Evolutionary conservation across 1,284 basidiomycete genomes (phyloP), one percentile per base, ranked within the genome.

Genomic region (Austroboletus novae-zelandiae): DNA sequence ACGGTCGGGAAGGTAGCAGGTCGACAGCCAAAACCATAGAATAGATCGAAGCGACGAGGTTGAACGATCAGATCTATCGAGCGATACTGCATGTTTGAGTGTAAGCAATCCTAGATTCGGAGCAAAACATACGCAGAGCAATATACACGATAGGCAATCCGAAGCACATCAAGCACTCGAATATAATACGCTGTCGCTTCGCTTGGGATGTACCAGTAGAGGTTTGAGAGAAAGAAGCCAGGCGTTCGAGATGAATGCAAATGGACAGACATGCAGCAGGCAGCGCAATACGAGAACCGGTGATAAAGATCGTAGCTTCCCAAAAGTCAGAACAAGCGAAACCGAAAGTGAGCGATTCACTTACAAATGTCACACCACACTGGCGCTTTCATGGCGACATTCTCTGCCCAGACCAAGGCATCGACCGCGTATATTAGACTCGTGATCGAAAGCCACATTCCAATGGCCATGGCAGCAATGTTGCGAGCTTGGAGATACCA

Each of bases 21-120:
- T 35, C 74, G 71, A 64, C 88, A 90, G 14, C 87, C 88, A 54
- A 80, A 77, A 53, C 81, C 74, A 61, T 80, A 68, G 43, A 78
- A 66, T 47, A 91, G 70, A 65, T 86, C 80, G 67, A 87, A 90
- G 43, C 88, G 79, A 67, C 81, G 79, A 52, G 81, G 79, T 65
- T 90, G 88, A 15, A 80, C 79, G 50, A 83, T 66, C 36, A 79
- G 61, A 60, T 88, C 86, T 89, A 52, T 10, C 11, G 15, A 47
- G 27, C 36, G 9, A 41, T 31, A 9, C 47, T 18, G 44, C 17
- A 36, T n/a, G n/a, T 43, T 43, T 48, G 39, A 51, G 43, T 42
- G n/a, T 10, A 36, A 18, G 42, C 2, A 5, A 7, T 7, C 11
- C 41, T 17, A 25, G 29, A 17, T 8, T 14, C 14, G 25, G 20